Evolutionary conservation across 192 early-diverging fungal genomes (phyloP), one percentile per base, ranked within the genome.

Genomic region (Phycomyces blakesleeanus): DNA sequence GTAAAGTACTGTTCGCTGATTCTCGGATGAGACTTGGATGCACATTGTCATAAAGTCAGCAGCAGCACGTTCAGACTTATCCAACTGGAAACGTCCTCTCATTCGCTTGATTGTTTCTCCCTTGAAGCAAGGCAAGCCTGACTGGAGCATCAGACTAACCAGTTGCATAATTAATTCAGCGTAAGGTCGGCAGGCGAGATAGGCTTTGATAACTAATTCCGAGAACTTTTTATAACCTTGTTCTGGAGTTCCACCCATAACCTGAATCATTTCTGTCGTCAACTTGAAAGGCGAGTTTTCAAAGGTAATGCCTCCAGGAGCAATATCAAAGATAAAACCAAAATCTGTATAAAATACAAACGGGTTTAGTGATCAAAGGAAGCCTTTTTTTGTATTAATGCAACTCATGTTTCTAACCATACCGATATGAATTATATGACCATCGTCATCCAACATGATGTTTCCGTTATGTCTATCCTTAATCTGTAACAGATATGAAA

Each of bases 391-490:
- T n/a, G n/a, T n/a, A n/a, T n/a, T n/a, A n/a, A n/a, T n/a, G n/a
- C n/a, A n/a, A n/a, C n/a, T n/a, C n/a, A n/a, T n/a, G n/a, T 9
- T 53, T n/a, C 55, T n/a, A 18, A 2, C 44, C 74, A 47, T 83
- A 89, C 87, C 88, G 62, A 99, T 97, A 76, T 99, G 97, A 68
- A 99, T 80, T 25, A 98, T 88, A 71, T 99, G 94, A 0, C 97
- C 97, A 60, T 91, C 81, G 59, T 92, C 86, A 62, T 99, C 97
- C 60, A 98, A 84, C 97, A 99, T 98, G 66, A 99, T 97, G 78
- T 98, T 98, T 53, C 96, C 96, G 76, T 98, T 98, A 74, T 98
- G 96, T 22, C 97, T 83, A 81, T 99, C 97, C 75, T 98, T 98
- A 78, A 99, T 93, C 72, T 98, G 96, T 24, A 99, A 80, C 60